phyloP scores from a whole-genome alignment of 306 rosid genomes.

The Trifolium subterraneum region DNA sequence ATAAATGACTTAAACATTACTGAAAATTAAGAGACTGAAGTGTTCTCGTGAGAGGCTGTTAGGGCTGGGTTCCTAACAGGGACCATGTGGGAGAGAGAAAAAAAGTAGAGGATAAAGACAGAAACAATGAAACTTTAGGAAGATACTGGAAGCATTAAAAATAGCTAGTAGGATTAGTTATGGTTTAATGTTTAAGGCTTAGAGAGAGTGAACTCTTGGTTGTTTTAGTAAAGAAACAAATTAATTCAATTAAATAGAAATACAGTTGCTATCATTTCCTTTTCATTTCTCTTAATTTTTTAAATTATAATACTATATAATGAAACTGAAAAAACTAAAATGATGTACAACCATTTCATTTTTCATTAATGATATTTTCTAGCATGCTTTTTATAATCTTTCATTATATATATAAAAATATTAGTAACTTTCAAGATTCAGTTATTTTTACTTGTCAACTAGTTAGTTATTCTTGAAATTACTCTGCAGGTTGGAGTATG shows the following conservation, averaged over 20 bases:
- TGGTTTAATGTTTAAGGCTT: not conserved
- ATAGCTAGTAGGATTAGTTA: not conserved
- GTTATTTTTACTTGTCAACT: not conserved
- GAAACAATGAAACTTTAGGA: not conserved
- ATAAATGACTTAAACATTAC: too few species aligned
- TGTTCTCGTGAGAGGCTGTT: not conserved
- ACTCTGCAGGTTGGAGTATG: conserved; percentile 85
- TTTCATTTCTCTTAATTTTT: not conserved
- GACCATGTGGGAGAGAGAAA: not conserved
- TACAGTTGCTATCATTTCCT: not conserved
- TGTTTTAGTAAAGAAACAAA: not conserved
- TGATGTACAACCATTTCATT: not conserved
- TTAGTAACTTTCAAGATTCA: not conserved
- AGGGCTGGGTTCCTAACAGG: too few species aligned
- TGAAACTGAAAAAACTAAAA: conserved; percentile 5
- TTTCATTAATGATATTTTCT: not conserved
- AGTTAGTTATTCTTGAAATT: conserved; percentile 15
- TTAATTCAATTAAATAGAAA: not conserved
- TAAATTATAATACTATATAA: not conserved
- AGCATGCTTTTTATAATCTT: not conserved
- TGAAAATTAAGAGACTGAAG: not conserved
- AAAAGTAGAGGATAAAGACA: not conserved
- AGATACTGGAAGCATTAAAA: not conserved
- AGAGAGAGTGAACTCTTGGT: not conserved
- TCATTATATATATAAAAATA: not conserved